Evolutionary conservation across 2,329 filamentous ascomycete species (phyloP), one percentile per base, ranked within the genome.

Genomic region (Sarocladium oryzae): DNA sequence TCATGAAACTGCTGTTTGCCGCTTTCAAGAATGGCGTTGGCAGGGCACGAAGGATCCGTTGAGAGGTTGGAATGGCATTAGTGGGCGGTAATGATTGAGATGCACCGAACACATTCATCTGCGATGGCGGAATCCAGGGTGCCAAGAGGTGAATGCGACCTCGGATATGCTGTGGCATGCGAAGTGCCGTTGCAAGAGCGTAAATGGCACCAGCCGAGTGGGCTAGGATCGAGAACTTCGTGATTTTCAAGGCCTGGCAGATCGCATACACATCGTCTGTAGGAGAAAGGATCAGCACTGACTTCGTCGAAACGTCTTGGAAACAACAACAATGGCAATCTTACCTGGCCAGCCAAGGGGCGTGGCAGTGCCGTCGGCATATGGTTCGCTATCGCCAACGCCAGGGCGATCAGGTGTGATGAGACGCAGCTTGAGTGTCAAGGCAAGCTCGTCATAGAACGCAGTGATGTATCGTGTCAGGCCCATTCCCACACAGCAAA

Each of bases 151-250:
- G 93, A 51, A 99, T 93, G 50, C 89, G 86, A 18, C 93, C 93
- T 5, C 91, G 86, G 55, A 99, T 95, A 62, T 96, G 89, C 61
- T 96, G 91, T 3, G 93, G 93, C 81, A 99, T 95, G 40, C 93
- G 88, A 40, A 99, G 75, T 0, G 93, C 93, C 0, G 93, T 97
- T 0, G 93, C 93, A 16, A 99, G 79, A 2, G 93, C 93, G 63
- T 99, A 99, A 50, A 99, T 95, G n/a, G 93, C 92, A 15, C 93
- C 93, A 1, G 93, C 93, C 1, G 92, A 97, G 67, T 99, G 93
- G 2, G 93, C 93, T 2, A 99, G 78, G 18, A 99, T 88, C 6
- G 92, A 97, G 64, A 99, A 99, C 58, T 96, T 95, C 10, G 86
- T 93, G 56, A 99, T 95, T 59, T 89, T 91, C 40, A 99, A 77